A percentile compares a stretch with the other conserved stretches of the same genome.
Evolutionary conservation across 768 basidiomycete species (phyloP).

Genomic region (Lentinula aciculospora): DNA sequence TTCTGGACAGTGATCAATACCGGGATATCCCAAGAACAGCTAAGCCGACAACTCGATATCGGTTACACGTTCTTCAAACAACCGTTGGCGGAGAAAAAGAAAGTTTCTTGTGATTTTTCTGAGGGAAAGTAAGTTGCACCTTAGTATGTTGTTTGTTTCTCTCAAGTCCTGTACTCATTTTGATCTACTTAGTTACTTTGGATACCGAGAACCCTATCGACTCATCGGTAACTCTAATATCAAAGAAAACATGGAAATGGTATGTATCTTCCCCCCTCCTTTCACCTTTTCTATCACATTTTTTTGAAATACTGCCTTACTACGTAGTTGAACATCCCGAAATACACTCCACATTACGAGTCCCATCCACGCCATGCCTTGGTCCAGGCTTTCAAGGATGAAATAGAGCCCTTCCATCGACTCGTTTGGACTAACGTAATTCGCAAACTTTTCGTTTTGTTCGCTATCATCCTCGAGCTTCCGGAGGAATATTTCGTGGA

Average conservation of each 20-base stretch:
- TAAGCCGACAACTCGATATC: conserved; percentile 26
- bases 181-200: conserved; percentile 20
- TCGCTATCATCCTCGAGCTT: conserved; percentile 38
- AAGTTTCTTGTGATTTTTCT: conserved; percentile 23
- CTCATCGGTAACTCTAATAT: conserved; percentile 24
- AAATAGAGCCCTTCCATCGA: conserved; percentile 23
- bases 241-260: conserved; percentile 31
- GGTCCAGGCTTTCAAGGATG: conserved; percentile 21
- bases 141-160: neutral
- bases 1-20: conserved; percentile 36
- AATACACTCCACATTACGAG: conserved; percentile 22
- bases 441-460: conserved; percentile 22
- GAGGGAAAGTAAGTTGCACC: conserved; percentile 21
- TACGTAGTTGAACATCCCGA: conserved; percentile 26
- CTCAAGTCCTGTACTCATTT: neutral
- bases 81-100: conserved; percentile 28
- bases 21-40: conserved; percentile 33
- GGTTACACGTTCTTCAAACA: conserved; percentile 29
- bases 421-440: conserved; percentile 25
- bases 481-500: conserved; percentile 40
- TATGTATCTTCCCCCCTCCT: neutral
- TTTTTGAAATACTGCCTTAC: neutral
- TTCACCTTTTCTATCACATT: neutral
- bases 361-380: conserved; percentile 12
- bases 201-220: conserved; percentile 29